Base-by-base conservation (phyloP, 495 filamentous ascomycete species). In the Xylaria telfairii region DNA sequence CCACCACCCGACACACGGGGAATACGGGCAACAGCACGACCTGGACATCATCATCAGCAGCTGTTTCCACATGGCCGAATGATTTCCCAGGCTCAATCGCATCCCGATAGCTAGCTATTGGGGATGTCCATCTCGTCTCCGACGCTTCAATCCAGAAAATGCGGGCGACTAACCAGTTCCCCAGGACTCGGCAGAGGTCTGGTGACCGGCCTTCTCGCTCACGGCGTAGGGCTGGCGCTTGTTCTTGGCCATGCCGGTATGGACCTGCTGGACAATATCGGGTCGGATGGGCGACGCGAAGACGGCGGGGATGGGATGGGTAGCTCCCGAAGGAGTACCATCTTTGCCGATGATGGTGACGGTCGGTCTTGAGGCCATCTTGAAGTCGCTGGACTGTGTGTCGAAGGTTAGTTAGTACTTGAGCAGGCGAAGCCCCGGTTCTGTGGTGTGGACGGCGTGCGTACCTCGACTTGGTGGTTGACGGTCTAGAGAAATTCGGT, bases 231-330 rank as follows among this genome's bases (percentile, higher is more conserved):
- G 95, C 89, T 99, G 96, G 83, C 96, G 91, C 91, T 96, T 97
- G 90, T 99, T 99, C 92, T 98, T 99, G 81, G 95, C 95, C 91
- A 99, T 97, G 79, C 96, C 96, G 79, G 93, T 95, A 89, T 99
- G 96, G 78, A 98, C 96, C 82, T 92, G 92, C 90, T 98, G 96
- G 78, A 99, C 96, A 80, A 99, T 97, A 85, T 99, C 96, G 76
- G 93, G 93, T 83, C 96, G 96, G 88, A 99, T 98, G 71, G 96
- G 96, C 72, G 93, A 87, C 82, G 88, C 87, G 91, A 99, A 99
- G 84, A 99, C 96, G 81, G 92, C 87, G 76, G 96, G 96, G 72
- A 99, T 91, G 80, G 95, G 90, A 83, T 92, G 88, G 78, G 94
- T 95, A 79, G 89, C 88, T 81, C 92, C 92, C 86, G 90, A 92